Conservation (phyloP, 345 rosid genomes). For the Eucalyptus globulus region DNA sequence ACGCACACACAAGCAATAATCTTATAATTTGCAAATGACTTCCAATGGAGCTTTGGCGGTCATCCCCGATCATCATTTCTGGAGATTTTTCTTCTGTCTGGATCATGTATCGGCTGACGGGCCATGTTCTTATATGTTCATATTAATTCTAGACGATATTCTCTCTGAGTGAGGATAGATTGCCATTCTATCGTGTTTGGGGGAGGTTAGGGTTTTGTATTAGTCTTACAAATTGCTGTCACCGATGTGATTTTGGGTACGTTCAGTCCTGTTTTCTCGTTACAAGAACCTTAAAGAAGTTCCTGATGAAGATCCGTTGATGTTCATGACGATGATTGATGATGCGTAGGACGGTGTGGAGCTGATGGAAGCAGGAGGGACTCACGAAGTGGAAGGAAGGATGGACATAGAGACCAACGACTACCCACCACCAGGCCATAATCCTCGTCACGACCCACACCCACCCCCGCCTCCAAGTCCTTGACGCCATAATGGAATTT, state of each 20-base stretch:
- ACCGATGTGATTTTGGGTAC: background rate
- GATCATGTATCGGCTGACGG: background rate
- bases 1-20: background rate
- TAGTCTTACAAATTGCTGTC: background rate
- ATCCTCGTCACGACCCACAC: conserved; percentile 29
- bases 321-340: background rate
- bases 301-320: background rate
- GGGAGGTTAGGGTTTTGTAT: background rate
- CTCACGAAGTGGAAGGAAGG: conserved; percentile 12
- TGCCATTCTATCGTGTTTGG: background rate
- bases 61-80: background rate
- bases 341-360: conserved; percentile 3
- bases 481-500: no score
- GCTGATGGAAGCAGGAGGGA: background rate
- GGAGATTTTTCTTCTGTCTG: background rate
- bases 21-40: background rate
- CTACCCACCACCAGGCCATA: conserved; percentile 57
- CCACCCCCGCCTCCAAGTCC: conserved; percentile 16
- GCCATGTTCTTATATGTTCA: background rate
- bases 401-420: conserved; percentile 42
- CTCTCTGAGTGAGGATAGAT: background rate
- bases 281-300: background rate
- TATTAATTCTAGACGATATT: background rate
- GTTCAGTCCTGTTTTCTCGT: background rate
- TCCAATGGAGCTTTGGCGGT: background rate